These are phyloP conservation scores for Chenopodium berlandieri DNA, from an alignment of 148 eudicot species.

Conservation along the genomic window DNA sequence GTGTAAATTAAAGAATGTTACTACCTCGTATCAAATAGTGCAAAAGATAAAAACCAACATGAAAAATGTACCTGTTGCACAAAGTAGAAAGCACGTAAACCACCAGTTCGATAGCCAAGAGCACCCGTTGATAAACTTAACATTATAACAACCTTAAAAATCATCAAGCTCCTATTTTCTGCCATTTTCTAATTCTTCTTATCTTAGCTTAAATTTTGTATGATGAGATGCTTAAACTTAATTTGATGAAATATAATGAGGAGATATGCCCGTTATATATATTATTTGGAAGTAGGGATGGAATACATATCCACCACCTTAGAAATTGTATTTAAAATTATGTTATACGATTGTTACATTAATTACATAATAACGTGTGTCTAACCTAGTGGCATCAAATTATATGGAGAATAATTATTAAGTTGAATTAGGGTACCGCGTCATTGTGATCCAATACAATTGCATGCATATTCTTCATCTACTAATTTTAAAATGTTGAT, in stretches of 20 bases:
- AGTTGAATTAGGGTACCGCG: not conserved
- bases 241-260: not conserved
- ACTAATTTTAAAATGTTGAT: not conserved
- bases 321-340: not conserved
- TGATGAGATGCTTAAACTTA: not conserved
- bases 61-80: conserved; percentile 19
- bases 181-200: not conserved
- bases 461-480: not conserved
- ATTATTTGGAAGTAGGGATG: not conserved
- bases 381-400: not conserved
- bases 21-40: no score
- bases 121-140: conserved; percentile 6
- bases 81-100: conserved; percentile 20
- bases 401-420: not conserved
- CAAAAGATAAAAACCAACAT: not conserved
- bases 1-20: no score
- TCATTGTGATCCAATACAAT: not conserved
- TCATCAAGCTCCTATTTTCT: not conserved
- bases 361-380: not conserved
- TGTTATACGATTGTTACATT: not conserved
- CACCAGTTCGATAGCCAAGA: conserved; percentile 14
- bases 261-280: not conserved
- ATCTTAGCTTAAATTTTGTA: not conserved
- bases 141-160: not conserved
- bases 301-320: not conserved